Evolutionary conservation across 768 basidiomycete genomes (phyloP).

Genomic region (Trametes cingulata): DNA sequence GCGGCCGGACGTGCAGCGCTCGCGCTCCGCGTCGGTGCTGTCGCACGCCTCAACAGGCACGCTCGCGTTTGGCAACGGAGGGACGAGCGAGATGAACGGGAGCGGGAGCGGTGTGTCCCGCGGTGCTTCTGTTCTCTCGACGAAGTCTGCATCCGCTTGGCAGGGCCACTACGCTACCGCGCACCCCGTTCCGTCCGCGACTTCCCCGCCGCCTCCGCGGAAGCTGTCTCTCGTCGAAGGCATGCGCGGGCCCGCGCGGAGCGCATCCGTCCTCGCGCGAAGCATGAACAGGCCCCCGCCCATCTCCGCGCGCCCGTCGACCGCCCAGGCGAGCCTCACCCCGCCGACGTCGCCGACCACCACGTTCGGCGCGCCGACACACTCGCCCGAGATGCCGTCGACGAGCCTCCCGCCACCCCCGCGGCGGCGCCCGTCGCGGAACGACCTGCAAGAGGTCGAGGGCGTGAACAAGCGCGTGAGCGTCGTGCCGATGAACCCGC

Average conservation of each 20-base stretch:
- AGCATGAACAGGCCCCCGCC: constrained; percentile 12
- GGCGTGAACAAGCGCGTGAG: constrained; percentile 25
- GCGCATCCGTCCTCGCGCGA: constrained; percentile 18
- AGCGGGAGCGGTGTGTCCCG: not conserved
- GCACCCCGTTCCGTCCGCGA: not conserved
- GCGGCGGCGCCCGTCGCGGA: constrained; percentile 11
- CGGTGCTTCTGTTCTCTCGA: constrained; percentile 10
- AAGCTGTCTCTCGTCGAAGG: constrained; percentile 2
- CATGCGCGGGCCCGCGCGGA: constrained; percentile 18
- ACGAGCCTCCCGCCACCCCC: constrained; percentile 56
- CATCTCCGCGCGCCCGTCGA: constrained; percentile 37
- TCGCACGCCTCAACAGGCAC: constrained; percentile 26
- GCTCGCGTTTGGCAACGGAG: constrained; percentile 21
- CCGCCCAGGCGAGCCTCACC: constrained; percentile 34
- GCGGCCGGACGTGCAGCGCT: constrained; percentile 9
- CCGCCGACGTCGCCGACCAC: constrained; percentile 28
- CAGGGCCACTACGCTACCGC: constrained; percentile 3
- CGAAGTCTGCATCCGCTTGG: not conserved
- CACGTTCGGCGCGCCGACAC: constrained; percentile 8
- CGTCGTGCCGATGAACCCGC: constrained; percentile 34
- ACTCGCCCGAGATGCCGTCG: constrained; percentile 35
- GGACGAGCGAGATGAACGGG: not conserved
- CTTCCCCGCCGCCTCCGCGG: not conserved
- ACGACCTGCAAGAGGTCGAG: constrained; percentile 33
- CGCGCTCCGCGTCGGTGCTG: constrained; percentile 24